A percentile compares a stretch with the other conserved stretches of the same genome.
phyloP scores from a whole-genome alignment of 768 basidiomycete species.

The Panaeolus papilionaceus region DNA sequence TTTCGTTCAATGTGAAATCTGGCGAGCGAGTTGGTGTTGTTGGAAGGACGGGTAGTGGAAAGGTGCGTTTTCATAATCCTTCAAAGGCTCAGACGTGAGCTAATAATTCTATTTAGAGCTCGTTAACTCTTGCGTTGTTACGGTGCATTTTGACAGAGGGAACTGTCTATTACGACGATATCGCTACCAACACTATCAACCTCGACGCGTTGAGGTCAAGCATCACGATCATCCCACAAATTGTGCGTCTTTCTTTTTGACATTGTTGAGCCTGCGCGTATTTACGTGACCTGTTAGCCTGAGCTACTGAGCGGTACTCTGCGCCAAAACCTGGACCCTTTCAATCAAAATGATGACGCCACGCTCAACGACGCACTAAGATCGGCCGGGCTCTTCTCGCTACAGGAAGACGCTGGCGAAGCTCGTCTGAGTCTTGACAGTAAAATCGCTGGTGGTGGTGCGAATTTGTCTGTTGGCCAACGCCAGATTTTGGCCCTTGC shows the following conservation, averaged over 20 bases:
- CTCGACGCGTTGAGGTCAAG: conserved; percentile 61
- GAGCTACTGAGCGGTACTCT: conserved; percentile 46
- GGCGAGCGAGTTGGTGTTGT: conserved; percentile 66
- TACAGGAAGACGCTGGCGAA: conserved; percentile 52
- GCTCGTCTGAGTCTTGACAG: conserved; percentile 55
- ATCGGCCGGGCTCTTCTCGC: conserved; percentile 46
- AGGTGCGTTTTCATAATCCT: conserved; percentile 33
- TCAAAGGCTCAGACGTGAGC: too few species aligned
- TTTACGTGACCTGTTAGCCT: conserved; percentile 13
- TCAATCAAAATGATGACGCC: conserved; percentile 61
- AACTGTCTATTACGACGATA: conserved; percentile 60
- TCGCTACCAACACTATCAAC: conserved; percentile 55
- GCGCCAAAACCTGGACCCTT: conserved; percentile 71
- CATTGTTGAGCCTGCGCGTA: neutral
- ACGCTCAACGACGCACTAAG: conserved; percentile 45
- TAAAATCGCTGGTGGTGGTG: conserved; percentile 57
- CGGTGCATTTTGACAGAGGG: conserved; percentile 65
- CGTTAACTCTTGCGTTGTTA: conserved; percentile 62
- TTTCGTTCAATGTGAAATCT: conserved; percentile 55
- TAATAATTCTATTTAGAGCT: conserved; percentile 44
- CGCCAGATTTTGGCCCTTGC: conserved; percentile 75
- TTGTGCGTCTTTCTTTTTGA: conserved; percentile 12
- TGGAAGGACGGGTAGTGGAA: conserved; percentile 54
- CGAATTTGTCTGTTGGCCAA: conserved; percentile 81
- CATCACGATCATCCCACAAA: conserved; percentile 66